Evolutionary conservation across 106 monocot species (phyloP).

Genomic region (Apostasia ramifera): DNA sequence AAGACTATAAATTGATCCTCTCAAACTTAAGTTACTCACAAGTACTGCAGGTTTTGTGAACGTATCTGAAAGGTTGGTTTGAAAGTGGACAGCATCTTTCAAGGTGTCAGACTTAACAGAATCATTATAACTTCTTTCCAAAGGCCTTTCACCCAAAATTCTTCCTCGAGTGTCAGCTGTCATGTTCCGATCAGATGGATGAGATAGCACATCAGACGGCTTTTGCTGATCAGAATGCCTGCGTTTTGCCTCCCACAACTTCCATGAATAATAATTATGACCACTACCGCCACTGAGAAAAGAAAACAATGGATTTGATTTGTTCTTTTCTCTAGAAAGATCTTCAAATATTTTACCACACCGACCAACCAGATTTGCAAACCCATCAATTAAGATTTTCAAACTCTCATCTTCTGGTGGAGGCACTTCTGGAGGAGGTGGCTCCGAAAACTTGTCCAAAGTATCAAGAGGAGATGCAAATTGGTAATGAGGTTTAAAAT

Average conservation of each 20-base stretch:
- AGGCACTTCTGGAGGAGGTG: slow-evolving; percentile 68
- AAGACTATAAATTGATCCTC: background rate
- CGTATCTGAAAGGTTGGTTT: slow-evolving; percentile 70
- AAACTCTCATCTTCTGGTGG: slow-evolving; percentile 72
- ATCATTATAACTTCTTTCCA: slow-evolving; percentile 32
- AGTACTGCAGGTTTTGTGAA: slow-evolving; percentile 57
- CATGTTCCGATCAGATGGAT: slow-evolving; percentile 43
- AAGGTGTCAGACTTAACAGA: slow-evolving; percentile 11
- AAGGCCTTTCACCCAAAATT: slow-evolving; percentile 80
- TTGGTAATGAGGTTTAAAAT: slow-evolving; percentile 67
- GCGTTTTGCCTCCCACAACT: slow-evolving; percentile 86
- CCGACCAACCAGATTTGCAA: slow-evolving; percentile 80
- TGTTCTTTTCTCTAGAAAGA: slow-evolving; percentile 80
- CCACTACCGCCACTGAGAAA: slow-evolving; percentile 84
- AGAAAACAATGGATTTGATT: slow-evolving; percentile 67
- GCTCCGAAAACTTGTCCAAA: slow-evolving; percentile 23
- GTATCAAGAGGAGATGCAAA: slow-evolving; percentile 41
- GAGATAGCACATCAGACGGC: slow-evolving; percentile 19
- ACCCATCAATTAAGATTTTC: slow-evolving; percentile 75
- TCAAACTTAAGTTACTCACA: slow-evolving; percentile 44
- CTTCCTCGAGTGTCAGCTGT: slow-evolving; percentile 74
- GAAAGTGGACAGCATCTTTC: slow-evolving; percentile 40
- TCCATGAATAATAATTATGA: slow-evolving; percentile 67
- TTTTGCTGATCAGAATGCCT: slow-evolving; percentile 30
- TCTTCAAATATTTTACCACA: slow-evolving; percentile 91